Evolutionary conservation across 1,284 basidiomycete species (phyloP).

Genomic region (Thelephora terrestris): DNA sequence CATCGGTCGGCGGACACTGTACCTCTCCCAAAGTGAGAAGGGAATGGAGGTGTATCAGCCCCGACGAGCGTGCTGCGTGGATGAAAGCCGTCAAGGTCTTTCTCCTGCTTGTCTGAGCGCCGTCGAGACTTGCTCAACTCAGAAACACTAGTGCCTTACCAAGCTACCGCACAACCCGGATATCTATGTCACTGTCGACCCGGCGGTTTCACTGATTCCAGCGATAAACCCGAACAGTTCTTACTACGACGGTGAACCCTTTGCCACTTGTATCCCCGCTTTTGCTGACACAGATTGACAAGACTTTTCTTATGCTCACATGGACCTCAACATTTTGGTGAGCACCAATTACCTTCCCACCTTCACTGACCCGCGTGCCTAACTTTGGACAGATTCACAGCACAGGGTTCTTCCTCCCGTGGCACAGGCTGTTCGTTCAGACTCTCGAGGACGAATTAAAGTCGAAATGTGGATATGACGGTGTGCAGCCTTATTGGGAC

Average conservation of each 20-base stretch:
- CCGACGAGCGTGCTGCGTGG: not conserved
- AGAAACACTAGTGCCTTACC: slow-evolving; percentile 22
- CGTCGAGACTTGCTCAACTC: too few species aligned
- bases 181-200: slow-evolving; percentile 19
- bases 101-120: not conserved
- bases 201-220: slow-evolving; percentile 18
- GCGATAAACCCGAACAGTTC: slow-evolving; percentile 24
- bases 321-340: slow-evolving; percentile 23
- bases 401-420: slow-evolving; percentile 28
- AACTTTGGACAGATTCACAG: slow-evolving; percentile 22
- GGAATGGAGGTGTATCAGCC: not conserved
- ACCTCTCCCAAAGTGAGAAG: not conserved
- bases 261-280: not conserved
- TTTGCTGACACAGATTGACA: not conserved
- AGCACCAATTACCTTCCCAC: not conserved
- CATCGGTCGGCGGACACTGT: not conserved
- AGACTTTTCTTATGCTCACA: slow-evolving; percentile 29
- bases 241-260: slow-evolving; percentile 20
- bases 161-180: slow-evolving; percentile 20
- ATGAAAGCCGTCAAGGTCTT: not conserved
- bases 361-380: not conserved
- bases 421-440: slow-evolving; percentile 28
- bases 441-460: slow-evolving; percentile 23
- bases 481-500: too few species aligned
- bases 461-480: slow-evolving; percentile 24